Conservation (phyloP, 2,329 filamentous ascomycete genomes). For the Colletotrichum navitas region DNA sequence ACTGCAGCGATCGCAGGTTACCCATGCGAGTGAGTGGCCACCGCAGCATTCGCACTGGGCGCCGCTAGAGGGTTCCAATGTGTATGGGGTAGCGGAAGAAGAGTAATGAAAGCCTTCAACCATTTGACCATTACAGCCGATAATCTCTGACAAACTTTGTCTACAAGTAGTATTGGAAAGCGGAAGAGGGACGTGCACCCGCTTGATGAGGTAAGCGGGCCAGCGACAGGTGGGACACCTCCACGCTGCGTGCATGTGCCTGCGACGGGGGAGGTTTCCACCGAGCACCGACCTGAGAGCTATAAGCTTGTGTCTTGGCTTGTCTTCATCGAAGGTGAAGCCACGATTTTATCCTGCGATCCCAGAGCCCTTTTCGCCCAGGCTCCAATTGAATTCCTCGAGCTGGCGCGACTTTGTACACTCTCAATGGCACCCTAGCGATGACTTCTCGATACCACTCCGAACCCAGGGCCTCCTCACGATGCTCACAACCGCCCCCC, state of each 20-base stretch:
- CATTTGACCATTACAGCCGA: constrained; percentile 74
- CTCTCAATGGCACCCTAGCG: constrained; percentile 12
- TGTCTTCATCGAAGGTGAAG: background rate
- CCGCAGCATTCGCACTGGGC: constrained; percentile 78
- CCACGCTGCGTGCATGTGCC: background rate
- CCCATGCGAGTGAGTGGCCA: constrained; percentile 75
- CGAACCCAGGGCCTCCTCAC: constrained; percentile 37
- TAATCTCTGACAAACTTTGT: background rate
- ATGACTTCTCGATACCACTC: background rate
- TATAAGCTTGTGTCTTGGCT: constrained; percentile 6
- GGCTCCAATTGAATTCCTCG: background rate
- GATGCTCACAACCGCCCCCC: constrained; percentile 73
- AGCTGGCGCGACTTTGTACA: background rate
- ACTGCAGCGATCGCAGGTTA: constrained; percentile 74
- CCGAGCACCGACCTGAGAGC: constrained; percentile 4
- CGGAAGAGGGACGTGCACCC: background rate
- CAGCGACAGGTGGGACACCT: background rate
- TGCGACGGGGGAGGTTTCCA: constrained; percentile 4
- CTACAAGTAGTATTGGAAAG: background rate
- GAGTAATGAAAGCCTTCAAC: constrained; percentile 68
- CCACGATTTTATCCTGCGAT: background rate
- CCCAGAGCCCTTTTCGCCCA: background rate
- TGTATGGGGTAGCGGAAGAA: constrained; percentile 65
- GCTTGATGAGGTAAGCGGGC: background rate
- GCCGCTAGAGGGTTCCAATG: constrained; percentile 67